Evolutionary conservation across 768 basidiomycete genomes (phyloP), one percentile per base, ranked within the genome.

Genomic region (Boletus vinaceobasis): DNA sequence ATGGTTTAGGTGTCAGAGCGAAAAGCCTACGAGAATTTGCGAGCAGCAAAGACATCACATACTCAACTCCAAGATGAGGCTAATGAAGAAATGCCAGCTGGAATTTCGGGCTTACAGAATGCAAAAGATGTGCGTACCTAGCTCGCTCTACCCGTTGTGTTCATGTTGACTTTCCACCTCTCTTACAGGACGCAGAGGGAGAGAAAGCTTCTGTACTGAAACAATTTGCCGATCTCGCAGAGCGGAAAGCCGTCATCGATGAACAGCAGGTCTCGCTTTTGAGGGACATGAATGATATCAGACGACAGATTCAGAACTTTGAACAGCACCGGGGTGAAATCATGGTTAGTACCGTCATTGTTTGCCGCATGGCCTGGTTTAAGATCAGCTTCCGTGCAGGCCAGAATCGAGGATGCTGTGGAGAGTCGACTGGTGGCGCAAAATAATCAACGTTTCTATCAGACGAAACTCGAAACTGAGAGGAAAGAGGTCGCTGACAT

Each of bases 21-120:
- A 43, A 49, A 39, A 14, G 56, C 65, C 42, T 36, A 64, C 17
- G 71, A 68, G 13, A 48, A n/a, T 26, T 54, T 67, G 51, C 64
- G 71, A 36, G 44, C 44, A 7, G 74, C 76, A 31, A 83, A 75
- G 64, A 33, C 56, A 7, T 60, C 57, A 2, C 68, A 80, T 38
- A 61, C 64, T 31, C 69, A 70, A 21, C 64, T 88, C 17, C 80
- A 85, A 57, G 73, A 78, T 35, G 86, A 87, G 57, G 77, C 79
- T 13, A 87, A 86, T 53, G 86, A 88, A 19, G 86, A 88, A 13
- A 73, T 87, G 66, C 86, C 88, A 2, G 80, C 80, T 7, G 78
- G 80, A 60, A 74, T 88, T n/a, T 74, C 78, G 21, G 79, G 77
- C 14, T 71, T 88, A 14, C 74, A 85, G 55, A 75, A 69, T 11